phyloP scores from a whole-genome alignment of 305 asterid genomes.

The Striga hermonthica region DNA sequence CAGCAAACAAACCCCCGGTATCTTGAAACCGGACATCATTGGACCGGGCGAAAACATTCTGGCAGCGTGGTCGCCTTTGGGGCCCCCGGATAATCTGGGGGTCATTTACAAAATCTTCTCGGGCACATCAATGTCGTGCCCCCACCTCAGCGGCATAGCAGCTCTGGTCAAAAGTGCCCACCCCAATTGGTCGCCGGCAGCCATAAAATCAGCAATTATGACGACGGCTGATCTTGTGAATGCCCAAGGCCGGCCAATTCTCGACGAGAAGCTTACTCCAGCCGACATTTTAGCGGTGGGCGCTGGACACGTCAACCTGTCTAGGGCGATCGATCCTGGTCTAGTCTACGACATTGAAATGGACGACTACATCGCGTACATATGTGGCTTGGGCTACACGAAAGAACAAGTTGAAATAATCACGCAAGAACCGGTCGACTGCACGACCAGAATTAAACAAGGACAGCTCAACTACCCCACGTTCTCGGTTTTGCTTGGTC shows the following conservation, averaged over 20 bases:
- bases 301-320: slow-evolving; percentile 48
- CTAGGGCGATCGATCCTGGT: slow-evolving; percentile 40
- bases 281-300: slow-evolving; percentile 38
- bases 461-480: slow-evolving; percentile 49
- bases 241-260: slow-evolving; percentile 23
- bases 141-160: slow-evolving; percentile 45
- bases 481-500: slow-evolving; percentile 26
- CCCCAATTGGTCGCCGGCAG: slow-evolving; percentile 45
- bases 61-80: slow-evolving; percentile 37
- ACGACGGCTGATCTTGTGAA: slow-evolving; percentile 40
- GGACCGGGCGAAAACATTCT: slow-evolving; percentile 33
- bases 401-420: background rate
- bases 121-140: slow-evolving; percentile 51
- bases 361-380: slow-evolving; percentile 25
- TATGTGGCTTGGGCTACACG: slow-evolving; percentile 37
- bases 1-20: slow-evolving; percentile 6
- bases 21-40: slow-evolving; percentile 19
- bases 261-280: slow-evolving; percentile 20
- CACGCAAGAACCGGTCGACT: background rate
- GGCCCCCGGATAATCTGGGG: background rate
- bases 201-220: slow-evolving; percentile 38
- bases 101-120: slow-evolving; percentile 31
- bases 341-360: slow-evolving; percentile 36
- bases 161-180: slow-evolving; percentile 42
- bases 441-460: slow-evolving; percentile 23